Percentiles rank a stretch among this genome's conserved stretches.
phyloP scores from a whole-genome alignment of 371 early-diverging fungal species.

The Apophysomyces sp. region DNA sequence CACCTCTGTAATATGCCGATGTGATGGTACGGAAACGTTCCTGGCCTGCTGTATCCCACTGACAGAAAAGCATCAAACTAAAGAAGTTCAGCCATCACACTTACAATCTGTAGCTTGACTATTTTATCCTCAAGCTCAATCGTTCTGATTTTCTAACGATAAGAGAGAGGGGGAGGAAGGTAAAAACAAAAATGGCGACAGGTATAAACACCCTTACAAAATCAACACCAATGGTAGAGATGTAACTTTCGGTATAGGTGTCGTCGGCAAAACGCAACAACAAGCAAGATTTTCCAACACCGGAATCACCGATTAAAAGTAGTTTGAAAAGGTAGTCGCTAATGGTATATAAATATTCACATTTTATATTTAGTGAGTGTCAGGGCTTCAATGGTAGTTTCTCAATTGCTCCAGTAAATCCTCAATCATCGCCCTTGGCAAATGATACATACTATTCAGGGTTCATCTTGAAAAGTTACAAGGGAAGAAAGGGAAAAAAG shows the following conservation, averaged over 20 bases:
- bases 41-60: slow-evolving; percentile 99
- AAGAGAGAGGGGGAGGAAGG: not conserved
- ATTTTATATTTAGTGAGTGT: too few relatives aligned
- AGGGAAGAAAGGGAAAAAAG: not conserved
- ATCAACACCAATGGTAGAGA: slow-evolving; percentile 98
- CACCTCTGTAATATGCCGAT: slow-evolving; percentile 94
- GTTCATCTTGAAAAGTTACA: not conserved
- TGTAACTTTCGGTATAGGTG: slow-evolving; percentile 88
- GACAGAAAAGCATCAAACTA: not conserved
- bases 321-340: slow-evolving; percentile 81
- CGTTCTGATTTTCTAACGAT: slow-evolving; percentile 91
- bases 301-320: slow-evolving; percentile 95
- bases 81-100: not conserved
- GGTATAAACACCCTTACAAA: slow-evolving; percentile 71
- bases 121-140: slow-evolving; percentile 94
- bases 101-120: slow-evolving; percentile 95
- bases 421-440: not conserved
- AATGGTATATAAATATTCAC: slow-evolving; percentile 1
- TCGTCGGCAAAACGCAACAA: slow-evolving; percentile 93
- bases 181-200: slow-evolving; percentile 20
- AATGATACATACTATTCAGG: slow-evolving; percentile 1
- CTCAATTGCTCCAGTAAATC: too few relatives aligned
- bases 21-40: slow-evolving; percentile 99
- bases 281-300: slow-evolving; percentile 96
- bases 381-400: too few relatives aligned